Evolutionary conservation across 495 filamentous ascomycete genomes (phyloP).

Genomic region (Neurospora sp.): DNA sequence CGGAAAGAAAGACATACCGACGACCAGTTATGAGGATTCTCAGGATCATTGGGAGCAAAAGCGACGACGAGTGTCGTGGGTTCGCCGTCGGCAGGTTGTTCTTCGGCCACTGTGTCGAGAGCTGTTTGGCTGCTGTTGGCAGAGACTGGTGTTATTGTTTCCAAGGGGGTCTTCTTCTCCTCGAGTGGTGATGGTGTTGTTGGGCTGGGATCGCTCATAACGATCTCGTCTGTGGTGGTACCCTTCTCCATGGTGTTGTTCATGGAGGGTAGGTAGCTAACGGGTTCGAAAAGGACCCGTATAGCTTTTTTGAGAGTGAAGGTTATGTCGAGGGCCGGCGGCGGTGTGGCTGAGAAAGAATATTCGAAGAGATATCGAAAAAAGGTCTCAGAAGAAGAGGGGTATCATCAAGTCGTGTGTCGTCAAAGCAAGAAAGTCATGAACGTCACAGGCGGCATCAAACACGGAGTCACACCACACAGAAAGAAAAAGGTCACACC

Average conservation of each 20-base stretch:
- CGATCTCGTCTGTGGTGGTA: neutral
- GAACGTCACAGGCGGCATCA: neutral
- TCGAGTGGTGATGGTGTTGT: neutral
- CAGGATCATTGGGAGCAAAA: constrained; percentile 12
- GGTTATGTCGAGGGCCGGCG: neutral
- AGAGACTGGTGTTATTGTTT: neutral
- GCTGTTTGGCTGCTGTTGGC: neutral
- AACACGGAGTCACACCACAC: neutral
- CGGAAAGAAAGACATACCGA: constrained; percentile 1
- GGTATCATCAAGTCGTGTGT: neutral
- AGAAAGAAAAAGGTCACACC: neutral
- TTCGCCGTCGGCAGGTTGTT: neutral
- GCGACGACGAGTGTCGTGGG: constrained; percentile 5
- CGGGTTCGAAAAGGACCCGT: neutral
- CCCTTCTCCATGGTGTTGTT: neutral
- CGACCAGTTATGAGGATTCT: constrained; percentile 21
- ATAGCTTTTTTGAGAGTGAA: neutral
- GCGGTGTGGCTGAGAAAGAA: neutral
- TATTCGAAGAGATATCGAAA: neutral
- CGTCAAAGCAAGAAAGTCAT: neutral
- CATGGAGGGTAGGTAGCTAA: neutral
- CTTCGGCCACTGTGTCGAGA: neutral
- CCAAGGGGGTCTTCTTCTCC: neutral
- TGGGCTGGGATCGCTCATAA: neutral
- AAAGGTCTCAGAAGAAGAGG: neutral